phyloP scores from a whole-genome alignment of 2,329 filamentous ascomycete species.

The Fusarium musae region DNA sequence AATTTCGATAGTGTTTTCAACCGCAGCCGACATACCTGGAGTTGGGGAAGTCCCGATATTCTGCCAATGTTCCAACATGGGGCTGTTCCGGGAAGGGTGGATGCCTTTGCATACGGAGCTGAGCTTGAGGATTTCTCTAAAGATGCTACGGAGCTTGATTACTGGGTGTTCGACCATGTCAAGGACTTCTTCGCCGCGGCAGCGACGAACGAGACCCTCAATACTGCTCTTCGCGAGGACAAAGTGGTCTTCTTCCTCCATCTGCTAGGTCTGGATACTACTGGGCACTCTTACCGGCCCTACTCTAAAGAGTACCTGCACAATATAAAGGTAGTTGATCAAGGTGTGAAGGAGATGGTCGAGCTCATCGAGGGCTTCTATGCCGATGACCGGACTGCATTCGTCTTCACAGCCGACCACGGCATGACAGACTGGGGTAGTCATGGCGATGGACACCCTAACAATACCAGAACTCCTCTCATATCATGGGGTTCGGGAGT shows the following conservation, averaged over 20 bases:
- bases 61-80: constrained; percentile 96
- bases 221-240: constrained; percentile 78
- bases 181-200: constrained; percentile 87
- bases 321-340: constrained; percentile 94
- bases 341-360: constrained; percentile 86
- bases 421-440: constrained; percentile 99
- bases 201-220: constrained; percentile 78
- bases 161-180: constrained; percentile 96
- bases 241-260: constrained; percentile 96
- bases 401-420: constrained; percentile 96
- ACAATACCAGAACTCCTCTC: constrained; percentile 94
- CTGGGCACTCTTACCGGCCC: constrained; percentile 85
- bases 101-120: constrained; percentile 84
- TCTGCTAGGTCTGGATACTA: constrained; percentile 89
- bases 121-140: constrained; percentile 92
- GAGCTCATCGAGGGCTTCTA: constrained; percentile 89
- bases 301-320: constrained; percentile 96
- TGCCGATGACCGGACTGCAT: constrained; percentile 84
- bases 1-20: constrained; percentile 99
- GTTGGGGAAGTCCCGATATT: constrained; percentile 98
- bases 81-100: constrained; percentile 86
- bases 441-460: constrained; percentile 95
- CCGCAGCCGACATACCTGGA: constrained; percentile 95
- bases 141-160: constrained; percentile 83
- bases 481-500: constrained; percentile 95